Percentiles rank a stretch among this genome's conserved stretches.
Conservation (phyloP, 2,329 filamentous ascomycete genomes). For the Fusarium camptoceras region DNA sequence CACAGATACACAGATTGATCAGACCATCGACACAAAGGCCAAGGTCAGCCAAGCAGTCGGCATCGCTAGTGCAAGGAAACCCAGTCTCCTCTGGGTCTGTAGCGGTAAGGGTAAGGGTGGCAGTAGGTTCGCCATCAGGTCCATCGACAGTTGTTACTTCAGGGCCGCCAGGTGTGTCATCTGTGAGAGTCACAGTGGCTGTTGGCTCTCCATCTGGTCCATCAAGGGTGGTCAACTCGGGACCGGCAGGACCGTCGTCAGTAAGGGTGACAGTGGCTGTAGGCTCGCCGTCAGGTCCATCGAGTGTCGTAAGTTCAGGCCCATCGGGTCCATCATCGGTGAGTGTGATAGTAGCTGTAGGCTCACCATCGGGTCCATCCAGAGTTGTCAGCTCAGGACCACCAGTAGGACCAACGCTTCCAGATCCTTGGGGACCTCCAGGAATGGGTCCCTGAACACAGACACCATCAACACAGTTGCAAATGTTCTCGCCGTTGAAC, state of each 20-base stretch:
- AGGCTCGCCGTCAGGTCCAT: background rate
- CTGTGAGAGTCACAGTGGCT: background rate
- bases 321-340: background rate
- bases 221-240: background rate
- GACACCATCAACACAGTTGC: conserved; percentile 11
- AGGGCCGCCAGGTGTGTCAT: background rate
- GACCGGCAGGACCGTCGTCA: background rate
- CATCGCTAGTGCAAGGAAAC: background rate
- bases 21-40: conserved; percentile 4
- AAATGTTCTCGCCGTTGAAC: conserved; percentile 1
- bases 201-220: background rate
- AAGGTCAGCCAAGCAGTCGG: conserved; percentile 1
- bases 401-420: background rate
- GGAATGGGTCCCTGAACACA: conserved; percentile 13
- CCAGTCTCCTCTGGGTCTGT: background rate
- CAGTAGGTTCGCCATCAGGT: background rate
- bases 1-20: conserved; percentile 9
- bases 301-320: background rate
- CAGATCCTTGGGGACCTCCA: background rate
- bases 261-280: background rate
- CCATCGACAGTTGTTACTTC: background rate
- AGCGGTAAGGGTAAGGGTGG: background rate
- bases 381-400: background rate
- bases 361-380: background rate
- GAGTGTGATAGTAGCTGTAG: background rate